Base-by-base conservation (phyloP, 768 basidiomycete species). In the Tulasnella sp. region DNA sequence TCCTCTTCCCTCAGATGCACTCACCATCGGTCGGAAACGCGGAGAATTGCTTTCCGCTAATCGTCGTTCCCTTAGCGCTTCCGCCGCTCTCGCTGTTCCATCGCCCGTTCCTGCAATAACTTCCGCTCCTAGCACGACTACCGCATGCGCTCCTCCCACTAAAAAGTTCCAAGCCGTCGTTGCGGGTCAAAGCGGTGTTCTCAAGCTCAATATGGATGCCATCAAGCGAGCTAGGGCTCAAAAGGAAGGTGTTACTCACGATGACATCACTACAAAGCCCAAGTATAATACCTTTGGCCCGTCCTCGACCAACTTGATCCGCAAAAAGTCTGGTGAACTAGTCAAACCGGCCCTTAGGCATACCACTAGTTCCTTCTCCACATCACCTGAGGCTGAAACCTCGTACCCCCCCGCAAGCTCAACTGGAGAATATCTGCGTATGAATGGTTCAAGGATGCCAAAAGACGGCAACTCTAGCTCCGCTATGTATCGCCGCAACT, bases 281-380 rank as follows among this genome's bases (percentile, higher is more conserved):
- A 42, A 51, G n/a, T 44, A 24, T 37, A 43, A 40, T 37, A 54
- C 46, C 46, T n/a, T 47, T 25, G 48, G 48, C 8, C 54, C 40
- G n/a, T 39, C 48, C 1, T 62, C 73, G 16, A 67, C 71, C 45
- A n/a, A n/a, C n/a, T 68, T 83, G 46, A 69, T 88, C 29, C 78
- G 90, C 54, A 96, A 96, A 66, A 96, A 95, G 67, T 88, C 87
- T 12, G 92, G 93, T 32, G 86, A 95, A 66, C 79, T 86, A 4
- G 78, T 98, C 61, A 91, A 89, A 65, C 80, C 89, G 3, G 89
- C 91, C 2, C 73, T 96, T 57, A 98, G 95, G 68, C 70, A 76
- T 5, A 33, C 24, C 16, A 37, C 53, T 9, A 13, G 25, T 19
- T 24, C 52, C 10, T 72, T 78, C 73, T 80, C 45, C 63, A 72